Base-by-base conservation (phyloP, 345 rosid species). In the Streptanthus diversifolius region DNA sequence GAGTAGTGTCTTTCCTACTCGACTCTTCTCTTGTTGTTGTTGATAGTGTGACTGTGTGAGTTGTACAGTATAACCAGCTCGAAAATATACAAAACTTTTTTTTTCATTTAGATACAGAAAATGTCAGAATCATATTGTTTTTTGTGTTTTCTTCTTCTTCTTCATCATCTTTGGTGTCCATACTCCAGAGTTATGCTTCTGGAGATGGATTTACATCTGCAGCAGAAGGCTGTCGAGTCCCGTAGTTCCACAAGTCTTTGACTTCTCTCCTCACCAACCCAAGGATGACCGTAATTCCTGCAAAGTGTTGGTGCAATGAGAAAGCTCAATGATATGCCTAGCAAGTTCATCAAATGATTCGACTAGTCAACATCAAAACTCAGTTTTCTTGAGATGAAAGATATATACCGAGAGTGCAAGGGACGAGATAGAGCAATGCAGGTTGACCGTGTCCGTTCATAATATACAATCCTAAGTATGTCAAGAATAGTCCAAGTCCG, bases 371-470 rank as follows among this genome's bases (percentile, higher is more conserved):
- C 2, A 22, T 51, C 40, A 44, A 27, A n/a, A 15, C 5, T 62
- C 24, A 9, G 14, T 45, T 29, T 47, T 36, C 35, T 29, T 30
- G 47, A 25, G 22, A 37, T 53, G 27, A 21, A 29, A 0, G 37
- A 51, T 53, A 71, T 9, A 80, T 89, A 91, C 99, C 99, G 69
- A 95, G 82, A 7, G 98, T 95, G 79, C 99, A 95, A 35, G 99
- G 98, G 85, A 95, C 99, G n/a, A 95, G 95, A 76, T 92, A 95
- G 63, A 95, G 96, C 51, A 95, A 85, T 17, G 99, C 99, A 40
- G 99, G 99, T 71, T 92, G 99, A 15, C 97, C 99, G 8, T 92
- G 88, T 63, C 98, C 99, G 48, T 95, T 48, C 99, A 95, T 95
- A n/a, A 91, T 61, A 83, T 88, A 95, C 56, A 90, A 77, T 45